Base-by-base conservation (phyloP, 495 filamentous ascomycete genomes). In the Thermothielavioides terrestris region DNA sequence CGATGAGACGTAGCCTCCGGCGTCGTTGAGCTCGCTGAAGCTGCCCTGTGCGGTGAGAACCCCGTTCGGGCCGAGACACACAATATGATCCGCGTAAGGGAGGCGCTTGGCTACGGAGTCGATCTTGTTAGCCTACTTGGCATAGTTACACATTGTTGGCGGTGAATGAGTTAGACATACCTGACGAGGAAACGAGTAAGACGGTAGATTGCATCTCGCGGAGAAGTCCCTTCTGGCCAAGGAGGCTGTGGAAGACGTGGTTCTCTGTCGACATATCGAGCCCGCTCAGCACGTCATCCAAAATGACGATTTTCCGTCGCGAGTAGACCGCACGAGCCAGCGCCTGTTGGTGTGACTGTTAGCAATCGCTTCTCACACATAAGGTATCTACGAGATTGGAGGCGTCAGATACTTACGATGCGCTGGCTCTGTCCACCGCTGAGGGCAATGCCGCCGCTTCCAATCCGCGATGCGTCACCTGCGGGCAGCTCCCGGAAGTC, bases 201-300 rank as follows among this genome's bases (percentile, higher is more conserved):
- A 82, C 70, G 2, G 78, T 80, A 17, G 75, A 59, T 4, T 66
- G 58, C 23, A 70, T 61, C 26, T 69, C 60, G 12, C 75, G 70
- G 4, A 81, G 60, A 5, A 55, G 17, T 27, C 56, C 56, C 22
- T 74, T 47, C 7, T 54, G 48, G 5, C 79, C 78, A 37, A 83
- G 59, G 1, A 84, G 54, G 35, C 62, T 65, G 50, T 76, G 66
- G 58, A 82, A 83, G 23, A 84, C 72, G 14, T 71, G 68, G 17
- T 76, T 70, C 56, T 81, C 80, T 0, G 80, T 85, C 1, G 69
- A 62, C 0, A 68, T 59, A 57, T 84, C 82, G 6, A 85, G 68
- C 8, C 79, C 79, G 49, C 75, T 79, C 22, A 63, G 39, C 15
- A 49, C 44, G 32, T 63, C 60, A 32, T 63, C 60, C 20, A 63